A percentile compares a stretch with the other conserved stretches of the same genome.
Conservation (phyloP, 2,329 filamentous ascomycete species). For the Leptographium flavum region DNA sequence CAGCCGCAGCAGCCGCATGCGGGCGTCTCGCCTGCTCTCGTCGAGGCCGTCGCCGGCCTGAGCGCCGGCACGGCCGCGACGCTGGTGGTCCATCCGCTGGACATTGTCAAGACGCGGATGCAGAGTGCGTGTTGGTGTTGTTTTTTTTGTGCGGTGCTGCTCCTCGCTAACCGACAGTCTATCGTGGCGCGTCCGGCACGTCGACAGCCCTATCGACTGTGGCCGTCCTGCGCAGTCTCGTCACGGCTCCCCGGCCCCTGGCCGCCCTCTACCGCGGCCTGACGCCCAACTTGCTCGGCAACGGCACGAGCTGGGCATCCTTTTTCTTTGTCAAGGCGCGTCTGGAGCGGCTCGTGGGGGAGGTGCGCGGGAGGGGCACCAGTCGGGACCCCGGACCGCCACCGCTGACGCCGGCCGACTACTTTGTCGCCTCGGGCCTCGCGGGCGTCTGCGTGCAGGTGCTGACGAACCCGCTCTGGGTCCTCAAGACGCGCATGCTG, state of each 20-base stretch:
- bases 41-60: slow-evolving; percentile 84
- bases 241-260: slow-evolving; percentile 37
- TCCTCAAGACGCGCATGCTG: slow-evolving; percentile 94
- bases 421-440: slow-evolving; percentile 62
- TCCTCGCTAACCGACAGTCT: background rate
- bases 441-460: slow-evolving; percentile 62
- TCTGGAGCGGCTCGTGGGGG: slow-evolving; percentile 32
- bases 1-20: too few species aligned
- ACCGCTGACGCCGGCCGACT: slow-evolving; percentile 43
- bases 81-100: slow-evolving; percentile 77
- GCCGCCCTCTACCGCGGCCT: slow-evolving; percentile 77
- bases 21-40: slow-evolving; percentile 58
- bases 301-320: slow-evolving; percentile 76
- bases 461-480: slow-evolving; percentile 93
- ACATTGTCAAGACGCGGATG: slow-evolving; percentile 91
- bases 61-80: slow-evolving; percentile 79
- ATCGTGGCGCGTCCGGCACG: background rate
- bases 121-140: slow-evolving; percentile 45
- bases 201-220: slow-evolving; percentile 28
- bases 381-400: slow-evolving; percentile 5
- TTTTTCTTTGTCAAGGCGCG: slow-evolving; percentile 72
- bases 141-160: background rate
- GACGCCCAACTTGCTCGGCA: slow-evolving; percentile 80
- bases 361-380: slow-evolving; percentile 14
- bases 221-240: slow-evolving; percentile 35